Base-by-base conservation (phyloP, 805 yeast species). In the Pichia phayaonensis region DNA sequence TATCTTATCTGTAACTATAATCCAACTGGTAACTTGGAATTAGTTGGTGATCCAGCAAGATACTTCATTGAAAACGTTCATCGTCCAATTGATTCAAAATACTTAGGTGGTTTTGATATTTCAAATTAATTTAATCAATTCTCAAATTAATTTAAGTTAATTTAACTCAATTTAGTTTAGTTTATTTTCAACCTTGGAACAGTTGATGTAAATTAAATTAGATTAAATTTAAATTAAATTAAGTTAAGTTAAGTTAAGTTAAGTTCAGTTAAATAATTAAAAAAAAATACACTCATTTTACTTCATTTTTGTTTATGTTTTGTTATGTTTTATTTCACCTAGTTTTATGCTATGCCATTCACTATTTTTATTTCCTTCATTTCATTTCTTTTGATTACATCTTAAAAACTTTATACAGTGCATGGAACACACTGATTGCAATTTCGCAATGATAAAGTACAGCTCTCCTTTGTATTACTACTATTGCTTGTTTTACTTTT, bases 1-100 rank as follows among this genome's bases (percentile, higher is more conserved):
- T 84, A 83, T 66, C 69, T 86, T 54, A 80, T 84, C 52, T 86
- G 94, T 73, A 84, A 83, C 62, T 86, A 86, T 67, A 70, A 73
- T 60, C 81, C 88, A 20, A 78, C 84, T 39, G 96, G 96, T 59
- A 89, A 89, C 69, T 62, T 74, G 48, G 67, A 73, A 46, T 83
- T 86, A 50, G 61, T 71, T 48, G 69, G 63, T 41, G 54, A 64
- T 46, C 49, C 56, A 40, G 11, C 51, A 6, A 48, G 52, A 18
- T 56, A 20, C 15, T 39, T 39, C 12, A 39, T 21, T 39, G 5
- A 18, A 20, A 39, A 39, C 13, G 40, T 39, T 21, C 40, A 39
- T 21, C 16, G 20, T 20, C 40, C 40, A 39, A 39, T 20, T 20
- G 23, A 39, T 13, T 7, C 20, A 8, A 39, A 18, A 20, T 21